phyloP scores from a whole-genome alignment of 208 protist species.

The Leishmania amazonensis region DNA sequence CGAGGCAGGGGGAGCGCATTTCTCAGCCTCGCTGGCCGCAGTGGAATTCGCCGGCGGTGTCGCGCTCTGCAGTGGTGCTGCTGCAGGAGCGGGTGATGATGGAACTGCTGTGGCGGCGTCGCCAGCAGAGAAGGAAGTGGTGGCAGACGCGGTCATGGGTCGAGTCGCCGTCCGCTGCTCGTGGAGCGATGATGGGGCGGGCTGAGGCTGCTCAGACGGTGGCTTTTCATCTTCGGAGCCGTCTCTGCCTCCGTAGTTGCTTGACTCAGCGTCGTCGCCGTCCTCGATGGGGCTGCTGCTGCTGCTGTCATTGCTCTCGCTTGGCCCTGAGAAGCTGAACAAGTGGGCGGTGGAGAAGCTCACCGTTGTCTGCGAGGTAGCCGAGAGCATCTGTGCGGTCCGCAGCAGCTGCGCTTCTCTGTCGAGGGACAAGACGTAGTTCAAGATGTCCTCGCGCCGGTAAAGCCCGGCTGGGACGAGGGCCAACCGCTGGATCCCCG shows the following conservation, averaged over 20 bases:
- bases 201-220: not conserved
- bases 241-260: not conserved
- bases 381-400: conserved; percentile 62
- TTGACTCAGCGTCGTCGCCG: not conserved
- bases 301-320: not conserved
- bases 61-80: not conserved
- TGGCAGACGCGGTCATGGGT: not conserved
- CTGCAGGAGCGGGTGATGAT: not conserved
- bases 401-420: conserved; percentile 57
- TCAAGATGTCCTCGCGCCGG: conserved; percentile 50
- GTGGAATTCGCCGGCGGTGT: not conserved
- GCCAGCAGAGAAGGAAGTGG: not conserved
- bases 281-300: not conserved
- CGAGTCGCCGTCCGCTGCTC: not conserved
- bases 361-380: conserved; percentile 47
- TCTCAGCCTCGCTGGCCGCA: not conserved
- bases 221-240: not conserved
- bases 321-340: conserved; percentile 8
- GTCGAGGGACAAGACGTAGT: conserved; percentile 66
- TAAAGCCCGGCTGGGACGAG: conserved; percentile 58
- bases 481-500: conserved; percentile 49
- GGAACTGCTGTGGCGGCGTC: not conserved
- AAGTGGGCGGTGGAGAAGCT: conserved; percentile 66
- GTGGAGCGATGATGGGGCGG: not conserved
- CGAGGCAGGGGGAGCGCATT: not conserved